Base-by-base conservation (phyloP, 192 early-diverging fungal species). In the Spinellus fusiger region DNA sequence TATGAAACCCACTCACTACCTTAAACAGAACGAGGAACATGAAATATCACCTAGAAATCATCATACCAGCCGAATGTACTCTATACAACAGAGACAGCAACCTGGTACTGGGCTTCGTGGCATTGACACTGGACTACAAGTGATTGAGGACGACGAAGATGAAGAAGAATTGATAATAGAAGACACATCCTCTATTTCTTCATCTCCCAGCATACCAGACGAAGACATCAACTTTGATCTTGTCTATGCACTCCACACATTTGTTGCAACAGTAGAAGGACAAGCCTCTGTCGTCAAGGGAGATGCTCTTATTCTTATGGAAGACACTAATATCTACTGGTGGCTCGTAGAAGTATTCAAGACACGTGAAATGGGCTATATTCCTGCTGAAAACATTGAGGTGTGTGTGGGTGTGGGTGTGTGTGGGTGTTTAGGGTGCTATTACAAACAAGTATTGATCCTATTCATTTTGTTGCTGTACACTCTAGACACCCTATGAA, bases 301-400 rank as follows among this genome's bases (percentile, higher is more conserved):
- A 25, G 89, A 92, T 50, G 70, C 78, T 7, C 52, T 92, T 50
- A 83, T 86, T 54, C 66, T 92, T 47, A 66, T 92, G 51, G 90
- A 92, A 61, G 90, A 92, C 60, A 72, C 80, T 33, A 90, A 92
- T 66, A 84, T 78, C 4, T 92, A 92, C 70, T 92, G 90, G 90
- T 83, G 83, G 81, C 31, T 83, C 9, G 82, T 85, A 13, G 80
- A 77, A 69, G 83, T 70, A 56, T 78, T 78, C 56, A 89, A 78
- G 65, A 86, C 64, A 26, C 71, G 65, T 16, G 72, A 84, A 72
- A 84, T 92, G 67, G 90, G 90, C 22, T 92, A 92, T 69, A 87
- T 92, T 35, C 90, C 90, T 35, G 90, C 90, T 2, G 90, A 92
- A 64, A 90, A 92, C 59, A 83, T 92, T 54, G 90, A 92, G 74